A percentile compares a stretch with the other conserved stretches of the same genome.
phyloP scores from a whole-genome alignment of 805 yeast species.

The Yamadazyma insecticola region DNA sequence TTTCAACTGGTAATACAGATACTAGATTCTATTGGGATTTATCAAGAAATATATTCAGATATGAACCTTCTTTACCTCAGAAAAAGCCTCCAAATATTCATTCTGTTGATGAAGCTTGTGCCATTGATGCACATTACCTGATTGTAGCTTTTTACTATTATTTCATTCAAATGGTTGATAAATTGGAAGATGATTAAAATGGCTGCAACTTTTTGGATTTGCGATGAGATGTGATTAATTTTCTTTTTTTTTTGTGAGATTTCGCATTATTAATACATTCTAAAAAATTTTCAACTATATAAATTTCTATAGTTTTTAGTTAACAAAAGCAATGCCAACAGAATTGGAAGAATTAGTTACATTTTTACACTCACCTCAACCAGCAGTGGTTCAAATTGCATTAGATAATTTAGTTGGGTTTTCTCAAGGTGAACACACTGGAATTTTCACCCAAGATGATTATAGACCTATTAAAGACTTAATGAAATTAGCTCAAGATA shows the following conservation, averaged over 20 bases:
- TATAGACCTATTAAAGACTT: slow-evolving; percentile 70
- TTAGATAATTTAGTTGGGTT: slow-evolving; percentile 78
- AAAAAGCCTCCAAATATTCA: slow-evolving; percentile 17
- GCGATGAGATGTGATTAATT: background rate
- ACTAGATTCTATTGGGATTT: slow-evolving; percentile 37
- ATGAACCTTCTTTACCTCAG: slow-evolving; percentile 19
- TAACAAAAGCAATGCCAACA: slow-evolving; percentile 39
- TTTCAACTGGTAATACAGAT: slow-evolving; percentile 37
- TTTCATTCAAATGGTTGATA: slow-evolving; percentile 26
- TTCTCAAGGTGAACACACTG: slow-evolving; percentile 65
- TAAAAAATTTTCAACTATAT: slow-evolving; percentile 1
- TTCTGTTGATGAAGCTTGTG: slow-evolving; percentile 28
- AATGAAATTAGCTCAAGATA: slow-evolving; percentile 48
- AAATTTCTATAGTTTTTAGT: background rate
- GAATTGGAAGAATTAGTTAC: slow-evolving; percentile 57
- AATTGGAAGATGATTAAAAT: slow-evolving; percentile 1
- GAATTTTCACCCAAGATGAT: slow-evolving; percentile 65
- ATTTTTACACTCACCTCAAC: slow-evolving; percentile 77
- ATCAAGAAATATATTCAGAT: slow-evolving; percentile 31
- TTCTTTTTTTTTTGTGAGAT: background rate
- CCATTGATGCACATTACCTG: slow-evolving; percentile 25
- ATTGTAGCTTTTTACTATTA: slow-evolving; percentile 34
- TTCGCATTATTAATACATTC: background rate
- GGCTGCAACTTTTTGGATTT: background rate
- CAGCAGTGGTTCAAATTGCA: slow-evolving; percentile 78